Base-by-base conservation (phyloP, 371 early-diverging fungal species). In the Nematocida sp. region DNA sequence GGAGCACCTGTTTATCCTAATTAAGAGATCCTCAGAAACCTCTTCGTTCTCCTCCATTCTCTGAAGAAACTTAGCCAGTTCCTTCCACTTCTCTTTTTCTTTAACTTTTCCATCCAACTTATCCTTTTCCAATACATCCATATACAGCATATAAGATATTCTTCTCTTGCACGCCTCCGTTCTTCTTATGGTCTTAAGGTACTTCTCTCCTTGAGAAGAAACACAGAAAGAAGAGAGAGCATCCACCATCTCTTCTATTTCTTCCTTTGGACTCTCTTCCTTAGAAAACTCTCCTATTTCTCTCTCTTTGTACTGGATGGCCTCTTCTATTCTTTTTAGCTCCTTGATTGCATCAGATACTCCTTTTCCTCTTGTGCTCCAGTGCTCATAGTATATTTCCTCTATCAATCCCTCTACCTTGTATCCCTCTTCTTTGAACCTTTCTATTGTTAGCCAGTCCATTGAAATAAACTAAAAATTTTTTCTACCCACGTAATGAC, bases 401-500 rank as follows among this genome's bases (percentile, higher is more conserved):
- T 67, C 67, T 16, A 67, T 23, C 11, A 33, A 56, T 45, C 56
- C 67, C 47, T 56, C 28, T n/a, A 55, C 25, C 13, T 47, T 16
- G 35, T 56, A 67, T 13, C 18, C 16, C 9, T 56, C 56, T 40
- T 67, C 67, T 56, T 54, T 67, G 67, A 67, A 67, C 54, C 67
- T 55, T n/a, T 67, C 67, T 5, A 67, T 32, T 20, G 28, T 42
- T 7, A 55, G 20, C 7, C 55, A 40, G 28, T 67, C 16, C 67
- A 67, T 67, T 5, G n/a, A n/a, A n/a, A n/a, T n/a, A n/a, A n/a
- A n/a, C n/a, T n/a, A n/a, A n/a, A n/a, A n/a, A n/a, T n/a, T n/a
- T n/a, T n/a, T n/a, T n/a, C n/a, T 71, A 61, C 75, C 75, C 75
- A 39, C 57, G 33, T 48, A 60, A 71, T 71, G 63, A 71, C 63